A percentile compares a stretch with the other conserved stretches of the same genome.
Evolutionary conservation across 2,329 filamentous ascomycete species (phyloP).

Genomic region (Sodiomyces alkalinus): DNA sequence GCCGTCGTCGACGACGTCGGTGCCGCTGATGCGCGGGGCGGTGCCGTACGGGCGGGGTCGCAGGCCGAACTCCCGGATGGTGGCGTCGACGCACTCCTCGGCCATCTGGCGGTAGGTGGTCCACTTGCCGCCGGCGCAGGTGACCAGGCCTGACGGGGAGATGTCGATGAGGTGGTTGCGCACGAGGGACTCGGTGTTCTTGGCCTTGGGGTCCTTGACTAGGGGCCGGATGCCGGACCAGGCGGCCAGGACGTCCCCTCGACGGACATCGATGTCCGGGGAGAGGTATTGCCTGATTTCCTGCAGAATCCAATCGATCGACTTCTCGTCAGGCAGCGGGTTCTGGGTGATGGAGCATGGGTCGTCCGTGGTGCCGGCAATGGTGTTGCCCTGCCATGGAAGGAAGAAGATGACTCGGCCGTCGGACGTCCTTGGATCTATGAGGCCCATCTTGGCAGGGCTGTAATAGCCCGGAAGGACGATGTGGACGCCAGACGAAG

Average conservation of each 20-base stretch:
- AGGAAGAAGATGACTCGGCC: constrained; percentile 87
- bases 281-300: constrained; percentile 73
- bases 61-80: constrained; percentile 54
- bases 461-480: constrained; percentile 80
- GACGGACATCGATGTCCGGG: constrained; percentile 70
- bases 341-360: constrained; percentile 57
- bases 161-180: constrained; percentile 74
- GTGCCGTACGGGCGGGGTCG: constrained; percentile 38
- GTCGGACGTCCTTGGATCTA: constrained; percentile 76
- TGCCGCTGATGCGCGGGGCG: constrained; percentile 53
- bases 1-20: constrained; percentile 54
- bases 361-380: constrained; percentile 76
- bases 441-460: constrained; percentile 72
- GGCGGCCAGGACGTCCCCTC: constrained; percentile 75
- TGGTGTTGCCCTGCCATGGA: constrained; percentile 86
- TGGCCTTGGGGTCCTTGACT: constrained; percentile 72
- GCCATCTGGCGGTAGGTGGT: constrained; percentile 90
- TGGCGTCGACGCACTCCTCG: constrained; percentile 74
- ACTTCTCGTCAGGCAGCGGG: constrained; percentile 65
- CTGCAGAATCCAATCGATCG: constrained; percentile 76
- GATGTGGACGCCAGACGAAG: constrained; percentile 73
- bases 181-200: constrained; percentile 75
- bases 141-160: constrained; percentile 66
- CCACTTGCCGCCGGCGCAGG: constrained; percentile 83
- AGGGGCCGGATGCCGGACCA: constrained; percentile 82